A percentile compares a stretch with the other conserved stretches of the same genome.
Conservation (phyloP, 176 grass and related monocot species). For the Cenchrus americanus region DNA sequence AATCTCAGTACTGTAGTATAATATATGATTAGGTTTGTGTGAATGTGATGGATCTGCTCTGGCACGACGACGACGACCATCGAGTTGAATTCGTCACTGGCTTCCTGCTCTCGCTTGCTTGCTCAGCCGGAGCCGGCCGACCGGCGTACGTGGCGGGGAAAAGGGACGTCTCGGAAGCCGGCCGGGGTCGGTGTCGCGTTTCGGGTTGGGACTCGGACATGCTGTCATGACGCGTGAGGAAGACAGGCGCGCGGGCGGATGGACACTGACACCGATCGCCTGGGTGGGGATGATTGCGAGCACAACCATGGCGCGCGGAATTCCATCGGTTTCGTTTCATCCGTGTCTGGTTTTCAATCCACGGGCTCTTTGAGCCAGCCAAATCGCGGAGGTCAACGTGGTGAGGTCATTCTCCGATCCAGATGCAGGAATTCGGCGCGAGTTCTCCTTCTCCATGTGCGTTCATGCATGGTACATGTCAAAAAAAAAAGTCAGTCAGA, state of each 20-base stretch:
- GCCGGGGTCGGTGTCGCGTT: not conserved
- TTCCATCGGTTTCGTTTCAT: not conserved
- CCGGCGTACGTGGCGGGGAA: not conserved
- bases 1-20: not conserved
- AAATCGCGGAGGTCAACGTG: not conserved
- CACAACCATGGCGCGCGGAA: constrained; percentile 24
- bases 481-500: no score
- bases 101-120: not conserved
- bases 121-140: not conserved
- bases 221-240: constrained; percentile 16
- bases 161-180: not conserved
- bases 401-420: not conserved
- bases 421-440: not conserved
- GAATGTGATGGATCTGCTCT: not conserved
- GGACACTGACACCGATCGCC: not conserved
- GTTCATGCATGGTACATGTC: not conserved
- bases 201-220: not conserved
- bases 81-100: not conserved
- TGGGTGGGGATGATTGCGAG: constrained; percentile 30
- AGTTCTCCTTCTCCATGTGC: not conserved
- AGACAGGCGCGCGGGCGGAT: not conserved
- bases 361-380: not conserved
- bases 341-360: not conserved
- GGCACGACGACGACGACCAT: not conserved
- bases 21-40: no score